Base-by-base conservation (phyloP, 176 grass and related monocot species). In the Avena atlantica region DNA sequence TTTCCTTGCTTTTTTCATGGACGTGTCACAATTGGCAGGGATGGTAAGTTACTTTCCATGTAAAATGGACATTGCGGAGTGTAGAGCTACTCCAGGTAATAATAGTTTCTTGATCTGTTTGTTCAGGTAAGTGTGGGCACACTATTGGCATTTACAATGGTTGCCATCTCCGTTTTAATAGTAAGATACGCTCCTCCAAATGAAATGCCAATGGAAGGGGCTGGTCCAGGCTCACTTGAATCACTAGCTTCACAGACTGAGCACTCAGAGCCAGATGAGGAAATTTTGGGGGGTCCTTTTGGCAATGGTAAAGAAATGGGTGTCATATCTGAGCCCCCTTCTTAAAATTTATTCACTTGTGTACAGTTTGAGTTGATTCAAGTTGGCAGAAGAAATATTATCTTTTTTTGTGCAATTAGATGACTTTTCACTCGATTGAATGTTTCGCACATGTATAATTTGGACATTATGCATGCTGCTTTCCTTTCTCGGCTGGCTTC, bases 101-200 rank as follows among this genome's bases (percentile, higher is more conserved):
- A 84, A 92, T n/a, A 31, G 49, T 86, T 85, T 58, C 14, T 78
- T 74, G 48, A 80, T 87, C 40, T 79, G 66, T 82, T 89, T 86
- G 3, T 91, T 76, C 83, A 98, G 93, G 95, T 98, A 48, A 98
- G 96, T 78, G 84, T 95, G 84, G 96, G 96, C 64, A 98, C 96
- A 27, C 91, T 98, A 53, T 89, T 95, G 78, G 88, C 96, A 70
- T 98, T 95, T 81, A 93, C 93, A 34, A 71, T 78, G 16, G 93
- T 95, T 81, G 93, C 90, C 24, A 31, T 95, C 84, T 95, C 93
- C 78, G 88, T 98, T 89, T 90, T 98, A 83, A 44, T 98, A 84
- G 81, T 98, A 50, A 87, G 93, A 89, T 95, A 95, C 79, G 55
- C 92, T 78, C 93, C 96, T 83, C 91, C 96, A 25, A 73, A 83